Evolutionary conservation across 768 basidiomycete species (phyloP), one percentile per base, ranked within the genome.

Genomic region (Cystobasidium ongulense): DNA sequence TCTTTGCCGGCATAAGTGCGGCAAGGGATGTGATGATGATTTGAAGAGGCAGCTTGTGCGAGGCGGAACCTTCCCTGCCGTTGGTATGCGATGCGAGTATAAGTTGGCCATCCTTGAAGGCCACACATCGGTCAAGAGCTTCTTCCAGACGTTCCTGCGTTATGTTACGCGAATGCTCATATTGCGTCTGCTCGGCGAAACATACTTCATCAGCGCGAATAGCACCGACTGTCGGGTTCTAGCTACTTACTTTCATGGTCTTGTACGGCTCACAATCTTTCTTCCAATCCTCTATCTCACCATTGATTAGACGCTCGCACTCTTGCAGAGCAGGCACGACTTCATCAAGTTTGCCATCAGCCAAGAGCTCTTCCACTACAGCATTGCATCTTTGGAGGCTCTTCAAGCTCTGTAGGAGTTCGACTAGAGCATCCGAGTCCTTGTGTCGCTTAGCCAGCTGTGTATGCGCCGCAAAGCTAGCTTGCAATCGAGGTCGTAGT

Each of bases 141-240:
- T 52, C 68, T n/a, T 71, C 68, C 8, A 71, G 54, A 39, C 68
- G 50, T 27, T 71, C 54, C 18, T 59, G 53, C 5, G 54, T 31
- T 33, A 38, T 31, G 33, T 4, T 46, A 18, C 54, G 68, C n/a
- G 54, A 23, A 36, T 71, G 53, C 21, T 29, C 33, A 23, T 31
- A 35, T 54, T 61, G 25, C 53, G 21, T 29, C 68, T 71, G 43
- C 17, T 4, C 23, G 13, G 33, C 8, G 64, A 29, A 17, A 35
- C 23, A 8, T 41, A 41, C 7, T 8, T 33, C 7, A 15, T 59
- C 41, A 67, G 65, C 65, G 18, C 17, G 39, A 23, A 8, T n/a
- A 25, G 25, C 23, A 10, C 13, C 39, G 18, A 10, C 65, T 43
- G 18, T 10, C 13, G 18, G n/a, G 18, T 2, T 21, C 10, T 27